These are phyloP conservation scores for Flaveria bidentis DNA, from an alignment of 129 eudicot species.

Conservation along the genomic window DNA sequence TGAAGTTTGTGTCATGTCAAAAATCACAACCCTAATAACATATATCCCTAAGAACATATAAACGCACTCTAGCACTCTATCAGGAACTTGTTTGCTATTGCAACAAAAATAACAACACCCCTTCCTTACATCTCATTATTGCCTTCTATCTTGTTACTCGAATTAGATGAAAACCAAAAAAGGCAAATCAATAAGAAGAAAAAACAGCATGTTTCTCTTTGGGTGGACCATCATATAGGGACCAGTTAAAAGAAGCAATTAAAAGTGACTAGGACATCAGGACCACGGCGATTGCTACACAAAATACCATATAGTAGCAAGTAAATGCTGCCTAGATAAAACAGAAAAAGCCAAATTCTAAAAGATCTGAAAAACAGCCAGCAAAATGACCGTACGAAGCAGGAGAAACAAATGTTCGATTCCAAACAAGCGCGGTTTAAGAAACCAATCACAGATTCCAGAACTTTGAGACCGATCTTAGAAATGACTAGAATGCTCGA, in stretches of 20 bases:
- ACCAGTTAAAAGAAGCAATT: too few species aligned
- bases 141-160: not conserved
- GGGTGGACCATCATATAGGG: too few species aligned
- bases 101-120: not conserved
- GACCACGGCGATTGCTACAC: too few species aligned
- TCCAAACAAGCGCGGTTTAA: not conserved
- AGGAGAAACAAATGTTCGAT: not conserved
- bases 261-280: too few species aligned
- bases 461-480: not conserved
- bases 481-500: conserved; percentile 9
- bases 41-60: too few species aligned
- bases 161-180: not conserved
- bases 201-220: too few species aligned
- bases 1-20: not conserved
- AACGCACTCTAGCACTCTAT: not conserved
- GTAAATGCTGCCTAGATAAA: not conserved
- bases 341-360: not conserved
- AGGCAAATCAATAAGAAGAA: too few species aligned
- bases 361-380: not conserved
- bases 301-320: not conserved
- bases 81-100: not conserved
- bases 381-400: not conserved
- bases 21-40: not conserved
- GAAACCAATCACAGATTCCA: not conserved
- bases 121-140: not conserved